Base-by-base conservation (phyloP, 2,329 filamentous ascomycete species). In the Colletotrichum scovillei region DNA sequence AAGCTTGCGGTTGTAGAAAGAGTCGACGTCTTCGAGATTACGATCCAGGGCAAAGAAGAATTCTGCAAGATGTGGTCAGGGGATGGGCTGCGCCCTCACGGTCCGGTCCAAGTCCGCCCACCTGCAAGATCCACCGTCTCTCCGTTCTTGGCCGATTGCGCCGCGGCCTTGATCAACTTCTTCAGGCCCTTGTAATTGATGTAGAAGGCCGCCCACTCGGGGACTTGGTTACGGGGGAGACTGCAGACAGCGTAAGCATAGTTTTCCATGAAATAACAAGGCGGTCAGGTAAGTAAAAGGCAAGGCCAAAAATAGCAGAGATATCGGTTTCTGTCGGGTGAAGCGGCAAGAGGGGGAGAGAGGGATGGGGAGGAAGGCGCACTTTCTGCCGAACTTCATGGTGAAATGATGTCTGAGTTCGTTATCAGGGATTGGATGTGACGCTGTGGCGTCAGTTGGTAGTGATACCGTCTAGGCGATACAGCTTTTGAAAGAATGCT, bases 1-100 rank as follows among this genome's bases (percentile, higher is more conserved):
- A 80, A 95, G 95, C 82, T 98, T 98, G 82, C 95, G 97, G 86
- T 97, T 98, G 87, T 98, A 98, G 83, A 99, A 98, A 64, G 91
- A 90, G 83, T 98, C 95, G 82, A 99, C 96, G 84, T 97, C 94
- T 87, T 99, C 97, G 80, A 99, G 92, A 81, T 98, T 98, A 78
- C 97, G 94, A 82, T 99, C 97, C 82, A 99, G 92, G 76, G 93
- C 94, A 83, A 96, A 98, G 87, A 98, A 98, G 88, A 99, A 98
- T 83, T 95, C 97, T 98, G 86, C 78, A 78, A 75, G 74, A 77
- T 75, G 76, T 76, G 75, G 82, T 84, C 81, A 85, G 83, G 82
- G 77, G 78, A 79, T 76, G 78, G 78, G 78, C 77, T 78, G 75
- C 77, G 79, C 78, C 76, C 75, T 68, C 62, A 67, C 57, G 59